Base-by-base conservation (phyloP, 2,329 filamentous ascomycete species). In the Cladorrhinum sp. region DNA sequence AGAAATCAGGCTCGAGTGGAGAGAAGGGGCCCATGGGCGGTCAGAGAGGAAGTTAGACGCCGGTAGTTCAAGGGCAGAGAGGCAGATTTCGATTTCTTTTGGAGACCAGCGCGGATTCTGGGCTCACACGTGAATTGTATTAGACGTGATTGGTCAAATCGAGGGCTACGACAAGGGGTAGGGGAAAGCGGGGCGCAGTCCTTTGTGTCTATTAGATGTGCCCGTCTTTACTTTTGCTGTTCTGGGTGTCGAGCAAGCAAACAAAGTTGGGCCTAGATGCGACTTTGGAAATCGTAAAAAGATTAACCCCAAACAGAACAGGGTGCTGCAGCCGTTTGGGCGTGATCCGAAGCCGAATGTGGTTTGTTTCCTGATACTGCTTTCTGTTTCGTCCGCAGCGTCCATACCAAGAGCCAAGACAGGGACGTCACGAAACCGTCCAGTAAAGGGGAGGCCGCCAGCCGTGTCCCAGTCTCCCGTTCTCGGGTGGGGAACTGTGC, bases 71-170 rank as follows among this genome's bases (percentile, higher is more conserved):
- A 45, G 41, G 41, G 41, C 41, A 58, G 32, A 48, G 45, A 49
- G 57, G 51, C 58, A 61, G 55, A 59, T 61, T 58, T 18, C 23
- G 36, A 32, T 24, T 48, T 29, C 52, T 54, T 61, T 57, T 36
- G 63, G 59, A 60, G 59, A 61, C 53, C 63, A 61, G 48, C 58
- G 57, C 62, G 62, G 62, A 61, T 58, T 67, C 65, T 48, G 45
- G 48, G 50, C 25, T 23, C 24, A 51, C 51, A 16, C 12, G 49
- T 18, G 12, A 22, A 45, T 18, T 45, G 41, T 45, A 10, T 24
- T 32, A 50, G 23, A 53, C 10, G 6, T 61, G 56, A 66, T 66
- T 66, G 64, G 64, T 16, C 45, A 12, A 32, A n/a, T 41, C 29
- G 45, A 25, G 53, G 62, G 38, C 59, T 32, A 54, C 38, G 52